Evolutionary conservation across 345 rosid genomes (phyloP), one percentile per base, ranked within the genome.

Genomic region (Erysimum cheiranthoides): DNA sequence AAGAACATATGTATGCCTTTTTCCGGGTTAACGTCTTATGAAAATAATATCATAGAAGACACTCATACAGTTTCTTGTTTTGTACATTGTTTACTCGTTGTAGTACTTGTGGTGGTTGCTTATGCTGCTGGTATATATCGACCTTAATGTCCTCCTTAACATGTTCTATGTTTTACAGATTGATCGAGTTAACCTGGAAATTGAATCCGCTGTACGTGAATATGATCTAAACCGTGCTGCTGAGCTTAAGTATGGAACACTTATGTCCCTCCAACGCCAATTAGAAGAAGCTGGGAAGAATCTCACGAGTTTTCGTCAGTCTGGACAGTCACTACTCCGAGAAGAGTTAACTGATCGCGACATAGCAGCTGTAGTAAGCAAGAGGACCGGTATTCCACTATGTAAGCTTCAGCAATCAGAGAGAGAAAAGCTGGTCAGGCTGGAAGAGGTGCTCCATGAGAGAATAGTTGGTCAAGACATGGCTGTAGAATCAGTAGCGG

Each of bases 351-450:
- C 87, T 38, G 93, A 90, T 80, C 78, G 85, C 50, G 96, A 90
- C 82, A 93, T 93, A 68, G 87, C 96, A 21, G 97, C 91, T 78
- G 84, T 91, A 62, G 96, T 93, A 61, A 93, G 94, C 82, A 89
- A 91, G 81, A 91, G 98, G 96, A 93, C 98, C 14, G 98, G 97
- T 30, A 93, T 93, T 57, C 97, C 98, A 32, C 66, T 93, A 40
- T 89, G 97, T 13, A 91, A 90, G 80, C 96, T 93, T 54, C 96
- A 91, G 73, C 96, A 93, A 64, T 86, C 97, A 31, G 97, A 93
- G 84, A 82, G 91, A 79, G 97, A 93, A 52, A 93, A 93, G 49
- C 84, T 91, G 21, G 88, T 93, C 54, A 67, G 72, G 68, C 82
- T 89, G 61, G 97, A 93, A 78, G 77, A 87, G 72, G 97, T 86